phyloP scores from a whole-genome alignment of 2,329 filamentous ascomycete species.

The Cladorrhinum sp. region DNA sequence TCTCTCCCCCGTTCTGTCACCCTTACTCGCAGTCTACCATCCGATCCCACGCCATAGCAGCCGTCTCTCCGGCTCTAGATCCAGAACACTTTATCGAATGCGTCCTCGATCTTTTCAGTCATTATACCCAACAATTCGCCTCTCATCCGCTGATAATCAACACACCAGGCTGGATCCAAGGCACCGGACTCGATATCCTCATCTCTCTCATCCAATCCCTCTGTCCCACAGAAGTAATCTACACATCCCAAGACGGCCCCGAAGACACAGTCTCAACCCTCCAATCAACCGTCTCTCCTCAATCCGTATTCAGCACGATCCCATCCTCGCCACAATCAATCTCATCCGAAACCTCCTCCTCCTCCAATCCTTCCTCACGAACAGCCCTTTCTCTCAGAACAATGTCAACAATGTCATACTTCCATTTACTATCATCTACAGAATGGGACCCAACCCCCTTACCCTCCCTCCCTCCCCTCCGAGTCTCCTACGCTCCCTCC shows the following conservation, averaged over 20 bases:
- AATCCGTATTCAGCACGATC: slow-evolving; percentile 47
- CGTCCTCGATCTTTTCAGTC: slow-evolving; percentile 58
- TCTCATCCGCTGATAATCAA: slow-evolving; percentile 64
- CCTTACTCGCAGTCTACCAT: slow-evolving; percentile 43
- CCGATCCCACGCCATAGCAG: slow-evolving; percentile 64
- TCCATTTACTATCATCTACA: slow-evolving; percentile 47
- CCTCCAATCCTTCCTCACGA: slow-evolving; percentile 47
- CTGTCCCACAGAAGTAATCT: slow-evolving; percentile 60
- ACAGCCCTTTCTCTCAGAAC: slow-evolving; percentile 64
- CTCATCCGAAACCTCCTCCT: too few species aligned
- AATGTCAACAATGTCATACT: slow-evolving; percentile 80
- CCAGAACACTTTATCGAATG: slow-evolving; percentile 65
- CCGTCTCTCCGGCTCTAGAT: slow-evolving; percentile 63
- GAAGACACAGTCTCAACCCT: slow-evolving; percentile 55
- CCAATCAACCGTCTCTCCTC: slow-evolving; percentile 32
- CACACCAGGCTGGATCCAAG: slow-evolving; percentile 70
- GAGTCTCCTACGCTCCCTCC: slow-evolving; percentile 54
- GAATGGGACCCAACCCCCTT: slow-evolving; percentile 57
- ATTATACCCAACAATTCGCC: slow-evolving; percentile 46
- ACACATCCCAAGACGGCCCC: slow-evolving; percentile 65
- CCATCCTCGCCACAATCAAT: slow-evolving; percentile 53
- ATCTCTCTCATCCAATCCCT: slow-evolving; percentile 53
- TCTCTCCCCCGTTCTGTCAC: slow-evolving; percentile 67
- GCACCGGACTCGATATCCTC: slow-evolving; percentile 65
- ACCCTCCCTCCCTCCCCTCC: slow-evolving; percentile 55